phyloP scores from a whole-genome alignment of 192 early-diverging fungal species.

The Gonapodya prolifera region DNA sequence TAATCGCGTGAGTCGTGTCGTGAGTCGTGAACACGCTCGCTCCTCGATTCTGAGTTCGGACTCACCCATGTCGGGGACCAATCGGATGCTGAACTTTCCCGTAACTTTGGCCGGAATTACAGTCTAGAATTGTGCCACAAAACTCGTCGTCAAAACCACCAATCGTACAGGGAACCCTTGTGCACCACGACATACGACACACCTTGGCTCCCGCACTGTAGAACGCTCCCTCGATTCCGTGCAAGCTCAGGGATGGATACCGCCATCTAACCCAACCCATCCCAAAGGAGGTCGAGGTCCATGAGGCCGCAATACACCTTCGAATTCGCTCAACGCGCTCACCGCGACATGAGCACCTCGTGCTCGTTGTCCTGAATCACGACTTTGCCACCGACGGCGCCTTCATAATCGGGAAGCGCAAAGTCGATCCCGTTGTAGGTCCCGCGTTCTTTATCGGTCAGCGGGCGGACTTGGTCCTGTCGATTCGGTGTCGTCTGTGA shows the following conservation, averaged over 20 bases:
- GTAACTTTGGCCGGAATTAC: conserved; percentile 90
- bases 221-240: conserved; percentile 97
- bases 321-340: neutral
- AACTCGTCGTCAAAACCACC: too few species aligned
- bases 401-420: conserved; percentile 60
- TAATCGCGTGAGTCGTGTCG: neutral
- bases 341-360: conserved; percentile 70
- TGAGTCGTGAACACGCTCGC: too few species aligned
- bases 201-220: conserved; percentile 69
- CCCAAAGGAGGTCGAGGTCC: neutral
- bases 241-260: conserved; percentile 86
- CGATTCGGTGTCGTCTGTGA: neutral
- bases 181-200: neutral
- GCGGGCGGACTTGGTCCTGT: conserved; percentile 74
- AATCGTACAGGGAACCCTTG: too few species aligned
- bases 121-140: conserved; percentile 53
- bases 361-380: conserved; percentile 65
- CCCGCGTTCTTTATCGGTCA: conserved; percentile 66
- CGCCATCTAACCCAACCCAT: conserved; percentile 54
- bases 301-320: too few species aligned
- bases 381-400: conserved; percentile 56
- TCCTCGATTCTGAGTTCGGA: too few species aligned
- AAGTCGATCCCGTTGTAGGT: conserved; percentile 81
- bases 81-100: conserved; percentile 98
- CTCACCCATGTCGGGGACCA: conserved; percentile 35